These are phyloP conservation scores for Sporothrix schenckii DNA, from an alignment of 2,329 filamentous ascomycete genomes.

Conservation along the genomic window DNA sequence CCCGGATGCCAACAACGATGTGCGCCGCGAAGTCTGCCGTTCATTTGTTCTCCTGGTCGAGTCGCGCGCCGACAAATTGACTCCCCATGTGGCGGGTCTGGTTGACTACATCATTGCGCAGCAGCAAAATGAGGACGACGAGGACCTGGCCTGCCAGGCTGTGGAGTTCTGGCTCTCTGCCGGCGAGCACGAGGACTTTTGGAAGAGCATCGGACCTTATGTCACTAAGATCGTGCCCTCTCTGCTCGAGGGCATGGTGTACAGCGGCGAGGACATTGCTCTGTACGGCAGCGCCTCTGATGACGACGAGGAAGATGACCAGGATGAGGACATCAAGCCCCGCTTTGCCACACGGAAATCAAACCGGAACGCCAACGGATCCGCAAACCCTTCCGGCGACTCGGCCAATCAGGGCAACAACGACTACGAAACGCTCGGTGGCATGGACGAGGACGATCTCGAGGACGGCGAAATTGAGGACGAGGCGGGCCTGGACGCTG, in stretches of 20 bases:
- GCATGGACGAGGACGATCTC: conserved; percentile 55
- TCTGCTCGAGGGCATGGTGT: conserved; percentile 91
- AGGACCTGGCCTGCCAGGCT: conserved; percentile 88
- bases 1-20: conserved; percentile 74
- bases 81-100: conserved; percentile 82
- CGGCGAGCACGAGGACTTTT: conserved; percentile 81
- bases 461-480: conserved; percentile 46
- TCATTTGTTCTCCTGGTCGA: conserved; percentile 92
- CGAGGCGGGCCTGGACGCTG: conserved; percentile 79
- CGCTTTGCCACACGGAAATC: conserved; percentile 74
- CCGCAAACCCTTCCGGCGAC: conserved; percentile 56
- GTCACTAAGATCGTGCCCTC: conserved; percentile 86
- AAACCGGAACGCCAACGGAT: conserved; percentile 60
- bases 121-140: conserved; percentile 81
- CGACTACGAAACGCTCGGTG: conserved; percentile 57
- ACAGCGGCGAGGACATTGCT: conserved; percentile 89
- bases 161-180: conserved; percentile 97
- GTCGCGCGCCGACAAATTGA: conserved; percentile 83
- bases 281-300: conserved; percentile 81
- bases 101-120: conserved; percentile 93
- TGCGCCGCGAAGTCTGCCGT: conserved; percentile 89
- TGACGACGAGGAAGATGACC: conserved; percentile 90
- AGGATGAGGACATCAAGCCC: conserved; percentile 87
- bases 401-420: conserved; percentile 55
- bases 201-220: conserved; percentile 74